Conservation (phyloP, 1,284 basidiomycete genomes). For the Ustilago cynodontis region DNA sequence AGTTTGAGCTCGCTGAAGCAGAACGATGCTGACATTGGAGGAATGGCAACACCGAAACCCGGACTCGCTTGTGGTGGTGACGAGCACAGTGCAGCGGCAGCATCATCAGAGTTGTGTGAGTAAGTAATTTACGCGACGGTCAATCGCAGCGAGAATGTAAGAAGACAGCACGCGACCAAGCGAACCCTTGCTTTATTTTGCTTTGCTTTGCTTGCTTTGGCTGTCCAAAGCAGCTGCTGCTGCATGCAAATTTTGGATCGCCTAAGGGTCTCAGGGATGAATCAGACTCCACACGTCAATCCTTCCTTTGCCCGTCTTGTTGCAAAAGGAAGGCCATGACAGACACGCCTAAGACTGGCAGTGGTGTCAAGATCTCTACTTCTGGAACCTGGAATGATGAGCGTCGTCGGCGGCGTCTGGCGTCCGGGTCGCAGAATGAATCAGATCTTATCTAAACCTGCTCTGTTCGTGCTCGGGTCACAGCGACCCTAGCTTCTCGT, state of each 20-base stretch:
- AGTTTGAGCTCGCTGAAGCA: not conserved
- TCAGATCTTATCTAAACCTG: slow-evolving; percentile 41
- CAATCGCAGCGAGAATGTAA: not conserved
- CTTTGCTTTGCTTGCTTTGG: slow-evolving; percentile 8
- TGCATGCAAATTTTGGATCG: not conserved
- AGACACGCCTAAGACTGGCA: not conserved
- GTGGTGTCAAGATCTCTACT: not conserved
- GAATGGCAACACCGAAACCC: slow-evolving; percentile 10
- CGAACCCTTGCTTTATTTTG: slow-evolving; percentile 11
- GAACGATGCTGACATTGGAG: not conserved
- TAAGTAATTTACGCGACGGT: not conserved
- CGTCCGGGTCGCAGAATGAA: slow-evolving; percentile 19
- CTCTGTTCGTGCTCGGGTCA: not conserved
- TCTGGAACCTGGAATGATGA: not conserved
- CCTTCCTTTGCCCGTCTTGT: not conserved
- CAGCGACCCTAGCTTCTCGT: no score
- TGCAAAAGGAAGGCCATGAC: not conserved
- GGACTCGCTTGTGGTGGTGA: slow-evolving; percentile 22
- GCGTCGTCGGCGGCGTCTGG: not conserved
- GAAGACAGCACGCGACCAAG: slow-evolving; percentile 6
- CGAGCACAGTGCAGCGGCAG: not conserved
- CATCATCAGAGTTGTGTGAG: not conserved
- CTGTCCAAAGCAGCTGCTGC: not conserved
- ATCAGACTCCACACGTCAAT: slow-evolving; percentile 39
- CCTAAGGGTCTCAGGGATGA: slow-evolving; percentile 26